Evolutionary conservation across 495 filamentous ascomycete species (phyloP).

Genomic region (Penicillium riverlandense): DNA sequence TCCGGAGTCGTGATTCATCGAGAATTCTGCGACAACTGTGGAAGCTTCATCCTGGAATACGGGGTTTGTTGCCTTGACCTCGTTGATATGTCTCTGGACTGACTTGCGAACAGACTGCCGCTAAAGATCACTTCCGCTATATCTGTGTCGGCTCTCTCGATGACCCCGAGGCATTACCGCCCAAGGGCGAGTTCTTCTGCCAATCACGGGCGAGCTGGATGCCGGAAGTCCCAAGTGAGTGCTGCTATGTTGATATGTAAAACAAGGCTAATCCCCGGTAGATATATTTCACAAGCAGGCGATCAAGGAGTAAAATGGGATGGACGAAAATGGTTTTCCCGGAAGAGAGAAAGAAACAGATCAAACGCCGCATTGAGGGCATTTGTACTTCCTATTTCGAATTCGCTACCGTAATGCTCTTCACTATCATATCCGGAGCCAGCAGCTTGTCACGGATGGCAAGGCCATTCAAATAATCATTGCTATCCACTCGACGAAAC

Average conservation of each 20-base stretch:
- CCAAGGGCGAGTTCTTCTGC: slow-evolving; percentile 68
- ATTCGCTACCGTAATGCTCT: slow-evolving; percentile 10
- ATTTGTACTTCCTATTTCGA: neutral
- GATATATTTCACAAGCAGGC: slow-evolving; percentile 54
- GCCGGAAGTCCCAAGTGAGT: slow-evolving; percentile 52
- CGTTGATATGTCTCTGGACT: neutral
- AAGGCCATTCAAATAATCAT: slow-evolving; percentile 35
- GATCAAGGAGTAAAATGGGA: slow-evolving; percentile 40
- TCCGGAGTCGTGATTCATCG: slow-evolving; percentile 46
- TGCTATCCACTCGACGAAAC: slow-evolving; percentile 29
- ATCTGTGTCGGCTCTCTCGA: slow-evolving; percentile 60
- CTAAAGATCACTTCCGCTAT: slow-evolving; percentile 53
- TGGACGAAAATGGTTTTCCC: neutral
- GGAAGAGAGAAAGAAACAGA: neutral
- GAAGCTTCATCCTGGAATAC: slow-evolving; percentile 57
- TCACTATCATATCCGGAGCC: slow-evolving; percentile 20
- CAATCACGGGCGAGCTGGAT: slow-evolving; percentile 51
- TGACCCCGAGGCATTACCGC: slow-evolving; percentile 50
- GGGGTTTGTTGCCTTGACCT: slow-evolving; percentile 33
- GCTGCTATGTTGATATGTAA: neutral
- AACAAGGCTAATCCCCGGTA: slow-evolving; percentile 11
- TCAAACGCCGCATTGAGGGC: slow-evolving; percentile 6
- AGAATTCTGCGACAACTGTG: slow-evolving; percentile 59
- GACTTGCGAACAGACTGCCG: slow-evolving; percentile 33
- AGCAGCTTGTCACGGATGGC: slow-evolving; percentile 20